Conservation (phyloP, 78 protist species). For the Goniomonas avonlea region DNA sequence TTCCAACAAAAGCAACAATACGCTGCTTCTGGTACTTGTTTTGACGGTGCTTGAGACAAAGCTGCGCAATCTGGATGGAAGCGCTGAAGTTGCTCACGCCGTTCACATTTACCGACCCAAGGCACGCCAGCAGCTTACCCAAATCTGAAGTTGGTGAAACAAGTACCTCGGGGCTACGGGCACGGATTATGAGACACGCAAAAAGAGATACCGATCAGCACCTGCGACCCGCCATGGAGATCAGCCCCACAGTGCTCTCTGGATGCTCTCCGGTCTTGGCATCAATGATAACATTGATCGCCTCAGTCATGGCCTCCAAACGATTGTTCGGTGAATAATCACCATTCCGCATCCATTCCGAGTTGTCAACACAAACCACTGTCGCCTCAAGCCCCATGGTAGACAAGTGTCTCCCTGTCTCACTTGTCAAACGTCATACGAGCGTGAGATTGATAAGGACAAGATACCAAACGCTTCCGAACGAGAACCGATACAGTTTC, state of each 20-base stretch:
- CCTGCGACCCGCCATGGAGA: slow-evolving; percentile 36
- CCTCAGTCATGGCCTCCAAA: slow-evolving; percentile 47
- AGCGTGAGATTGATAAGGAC: too few species aligned
- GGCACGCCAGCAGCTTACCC: slow-evolving; percentile 36
- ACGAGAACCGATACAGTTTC: too few species aligned
- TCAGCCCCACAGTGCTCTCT: slow-evolving; percentile 48
- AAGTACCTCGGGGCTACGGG: slow-evolving; percentile 41
- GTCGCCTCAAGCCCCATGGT: too few species aligned
- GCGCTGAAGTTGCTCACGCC: slow-evolving; percentile 18
- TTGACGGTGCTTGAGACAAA: slow-evolving; percentile 79
- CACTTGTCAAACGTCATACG: too few species aligned
- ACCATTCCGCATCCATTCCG: slow-evolving; percentile 64
- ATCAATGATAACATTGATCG: slow-evolving; percentile 40
- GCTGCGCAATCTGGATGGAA: slow-evolving; percentile 43
- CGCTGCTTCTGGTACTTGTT: slow-evolving; percentile 81
- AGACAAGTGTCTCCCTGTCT: too few species aligned
- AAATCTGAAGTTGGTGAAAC: slow-evolving; percentile 52
- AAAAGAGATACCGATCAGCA: neutral
- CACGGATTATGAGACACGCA: too few species aligned
- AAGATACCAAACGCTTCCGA: too few species aligned
- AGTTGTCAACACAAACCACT: slow-evolving; percentile 24
- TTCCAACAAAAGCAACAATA: slow-evolving; percentile 79
- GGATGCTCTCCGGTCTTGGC: slow-evolving; percentile 46
- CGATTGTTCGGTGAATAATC: slow-evolving; percentile 56
- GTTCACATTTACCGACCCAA: slow-evolving; percentile 15